Percentiles rank a stretch among this genome's conserved stretches.
Conservation (phyloP, 768 basidiomycete species). For the Suillus tomentosus region DNA sequence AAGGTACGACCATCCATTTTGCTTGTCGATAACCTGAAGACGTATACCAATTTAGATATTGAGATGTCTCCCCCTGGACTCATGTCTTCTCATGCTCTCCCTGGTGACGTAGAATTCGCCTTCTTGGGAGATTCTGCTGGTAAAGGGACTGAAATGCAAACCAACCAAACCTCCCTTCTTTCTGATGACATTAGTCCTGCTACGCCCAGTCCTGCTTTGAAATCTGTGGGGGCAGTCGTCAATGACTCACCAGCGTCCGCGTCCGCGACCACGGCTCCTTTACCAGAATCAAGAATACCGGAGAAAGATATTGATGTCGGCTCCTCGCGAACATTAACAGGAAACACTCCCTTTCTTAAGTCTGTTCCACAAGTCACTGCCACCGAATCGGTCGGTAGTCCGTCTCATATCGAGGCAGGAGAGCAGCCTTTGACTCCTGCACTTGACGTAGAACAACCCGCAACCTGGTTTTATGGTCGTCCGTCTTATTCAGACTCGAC, state of each 20-base stretch:
- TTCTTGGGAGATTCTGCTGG: slow-evolving; percentile 1
- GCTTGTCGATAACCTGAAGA: slow-evolving; percentile 6
- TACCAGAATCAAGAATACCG: slow-evolving; percentile 16
- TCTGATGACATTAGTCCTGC: not conserved
- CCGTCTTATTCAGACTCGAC: slow-evolving; percentile 39
- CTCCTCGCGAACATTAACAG: slow-evolving; percentile 7
- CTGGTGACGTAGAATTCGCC: not conserved
- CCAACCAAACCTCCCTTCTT: not conserved
- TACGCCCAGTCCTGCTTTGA: not conserved
- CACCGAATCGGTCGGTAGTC: slow-evolving; percentile 16
- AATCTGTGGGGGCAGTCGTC: not conserved
- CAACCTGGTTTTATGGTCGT: slow-evolving; percentile 5
- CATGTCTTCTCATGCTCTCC: slow-evolving; percentile 4
- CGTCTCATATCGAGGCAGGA: slow-evolving; percentile 28
- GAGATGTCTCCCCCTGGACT: slow-evolving; percentile 11
- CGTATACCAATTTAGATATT: not conserved
- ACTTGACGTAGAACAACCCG: slow-evolving; percentile 9
- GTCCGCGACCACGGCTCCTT: slow-evolving; percentile 17
- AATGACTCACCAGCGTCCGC: slow-evolving; percentile 16
- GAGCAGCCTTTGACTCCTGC: slow-evolving; percentile 5
- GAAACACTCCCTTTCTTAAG: slow-evolving; percentile 12
- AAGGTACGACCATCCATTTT: not conserved
- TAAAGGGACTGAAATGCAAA: not conserved
- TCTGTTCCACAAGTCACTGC: slow-evolving; percentile 12
- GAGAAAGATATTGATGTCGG: slow-evolving; percentile 20